These are phyloP conservation scores for Malassezia arunalokei DNA, from an alignment of 1,284 basidiomycete genomes.

Conservation along the genomic window DNA sequence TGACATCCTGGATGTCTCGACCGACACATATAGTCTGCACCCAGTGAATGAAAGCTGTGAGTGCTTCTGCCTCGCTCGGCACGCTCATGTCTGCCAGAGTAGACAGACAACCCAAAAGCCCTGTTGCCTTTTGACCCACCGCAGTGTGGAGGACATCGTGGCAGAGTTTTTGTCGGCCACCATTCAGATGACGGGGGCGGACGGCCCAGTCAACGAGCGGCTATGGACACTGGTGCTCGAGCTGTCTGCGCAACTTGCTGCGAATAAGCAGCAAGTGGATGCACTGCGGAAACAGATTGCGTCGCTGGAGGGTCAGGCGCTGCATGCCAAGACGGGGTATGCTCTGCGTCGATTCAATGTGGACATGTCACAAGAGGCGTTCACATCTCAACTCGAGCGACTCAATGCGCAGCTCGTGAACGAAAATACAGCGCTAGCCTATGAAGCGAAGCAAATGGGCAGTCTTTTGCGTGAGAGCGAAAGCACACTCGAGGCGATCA, in stretches of 20 bases:
- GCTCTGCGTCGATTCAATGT: conserved; percentile 76
- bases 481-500: conserved; percentile 82
- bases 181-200: conserved; percentile 18
- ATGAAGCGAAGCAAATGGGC: conserved; percentile 88
- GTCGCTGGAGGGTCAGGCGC: conserved; percentile 53
- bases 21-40: background rate
- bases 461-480: conserved; percentile 85
- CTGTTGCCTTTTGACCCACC: background rate
- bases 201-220: conserved; percentile 34
- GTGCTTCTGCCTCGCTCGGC: conserved; percentile 3
- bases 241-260: conserved; percentile 57
- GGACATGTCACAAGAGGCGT: conserved; percentile 86
- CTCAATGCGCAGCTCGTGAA: conserved; percentile 77
- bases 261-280: conserved; percentile 66
- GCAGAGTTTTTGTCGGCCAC: background rate
- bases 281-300: conserved; percentile 57
- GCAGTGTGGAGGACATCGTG: background rate
- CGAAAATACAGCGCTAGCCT: conserved; percentile 78
- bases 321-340: conserved; percentile 65
- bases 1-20: background rate
- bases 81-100: background rate
- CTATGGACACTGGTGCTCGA: conserved; percentile 42
- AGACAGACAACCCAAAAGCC: background rate
- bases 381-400: conserved; percentile 82
- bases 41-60: conserved; percentile 7